Conservation (phyloP, 345 rosid species). For the Salix exigua region DNA sequence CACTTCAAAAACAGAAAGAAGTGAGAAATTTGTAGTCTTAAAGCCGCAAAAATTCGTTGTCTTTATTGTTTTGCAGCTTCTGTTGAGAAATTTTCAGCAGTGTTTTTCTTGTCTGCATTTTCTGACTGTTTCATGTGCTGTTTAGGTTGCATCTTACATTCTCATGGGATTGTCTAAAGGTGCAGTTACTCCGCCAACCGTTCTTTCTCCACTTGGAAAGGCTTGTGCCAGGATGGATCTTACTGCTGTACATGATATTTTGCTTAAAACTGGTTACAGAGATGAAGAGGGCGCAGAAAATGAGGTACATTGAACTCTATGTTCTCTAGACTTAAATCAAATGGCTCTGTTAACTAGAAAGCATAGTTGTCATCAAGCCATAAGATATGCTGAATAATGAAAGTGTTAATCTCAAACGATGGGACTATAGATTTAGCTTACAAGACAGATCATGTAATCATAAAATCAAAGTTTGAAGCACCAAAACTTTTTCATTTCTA, state of each 20-base stretch:
- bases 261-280: slow-evolving; percentile 3
- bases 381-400: too few relatives aligned
- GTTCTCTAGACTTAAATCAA: not conserved
- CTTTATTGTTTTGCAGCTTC: not conserved
- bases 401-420: too few relatives aligned
- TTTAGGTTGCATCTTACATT: not conserved
- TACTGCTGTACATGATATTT: not conserved
- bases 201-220: not conserved
- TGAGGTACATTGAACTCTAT: not conserved
- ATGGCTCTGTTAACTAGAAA: not conserved
- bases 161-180: slow-evolving; percentile 2
- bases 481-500: too few relatives aligned
- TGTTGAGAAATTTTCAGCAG: not conserved
- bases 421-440: too few relatives aligned
- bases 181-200: not conserved
- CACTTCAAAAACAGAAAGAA: not conserved
- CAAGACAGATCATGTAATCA: too few relatives aligned
- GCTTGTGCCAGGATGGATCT: slow-evolving; percentile 9
- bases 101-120: not conserved
- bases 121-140: not conserved
- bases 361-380: too few relatives aligned
- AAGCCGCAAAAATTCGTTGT: not conserved
- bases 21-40: not conserved
- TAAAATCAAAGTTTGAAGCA: too few relatives aligned
- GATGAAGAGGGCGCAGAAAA: slow-evolving; percentile 5